These are phyloP conservation scores for Gnomoniopsis sp. DNA, from an alignment of 2,329 filamentous ascomycete genomes.

Conservation along the genomic window DNA sequence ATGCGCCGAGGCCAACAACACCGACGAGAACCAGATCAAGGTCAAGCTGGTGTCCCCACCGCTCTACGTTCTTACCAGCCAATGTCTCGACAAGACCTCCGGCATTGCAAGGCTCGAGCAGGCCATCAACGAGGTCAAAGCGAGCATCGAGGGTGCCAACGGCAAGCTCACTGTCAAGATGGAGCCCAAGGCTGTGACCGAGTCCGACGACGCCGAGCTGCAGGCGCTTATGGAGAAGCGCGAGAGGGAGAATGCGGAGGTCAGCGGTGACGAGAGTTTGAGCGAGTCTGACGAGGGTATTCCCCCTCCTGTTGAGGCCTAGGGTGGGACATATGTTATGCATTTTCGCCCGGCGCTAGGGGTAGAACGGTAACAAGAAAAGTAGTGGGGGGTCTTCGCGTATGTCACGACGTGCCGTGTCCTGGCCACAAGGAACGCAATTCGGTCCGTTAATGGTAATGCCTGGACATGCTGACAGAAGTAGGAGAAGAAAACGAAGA, in stretches of 20 bases:
- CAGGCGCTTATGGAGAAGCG: constrained; percentile 99
- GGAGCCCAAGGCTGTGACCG: constrained; percentile 98
- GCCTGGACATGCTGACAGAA: neutral
- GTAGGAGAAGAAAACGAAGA: neutral
- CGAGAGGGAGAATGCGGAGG: constrained; percentile 95
- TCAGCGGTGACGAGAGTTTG: constrained; percentile 94
- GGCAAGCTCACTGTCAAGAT: constrained; percentile 90
- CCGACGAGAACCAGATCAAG: constrained; percentile 89
- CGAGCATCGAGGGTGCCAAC: constrained; percentile 72
- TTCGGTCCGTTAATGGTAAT: neutral
- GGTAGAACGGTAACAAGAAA: constrained; percentile 11
- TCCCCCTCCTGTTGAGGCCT: constrained; percentile 34
- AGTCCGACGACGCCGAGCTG: constrained; percentile 95
- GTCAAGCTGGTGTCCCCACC: constrained; percentile 97
- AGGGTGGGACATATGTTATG: constrained; percentile 5
- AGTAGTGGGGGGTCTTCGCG: neutral
- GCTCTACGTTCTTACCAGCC: constrained; percentile 92
- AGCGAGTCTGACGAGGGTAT: constrained; percentile 93
- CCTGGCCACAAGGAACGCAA: too few relatives aligned
- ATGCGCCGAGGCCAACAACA: constrained; percentile 90
- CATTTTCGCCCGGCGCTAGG: constrained; percentile 15
- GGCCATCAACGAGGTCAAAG: constrained; percentile 83
- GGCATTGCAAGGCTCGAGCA: constrained; percentile 84
- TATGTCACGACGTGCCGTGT: neutral
- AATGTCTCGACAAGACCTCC: constrained; percentile 86